These are phyloP conservation scores for Candida insectalens DNA, from an alignment of 805 yeast genomes.

Conservation along the genomic window DNA sequence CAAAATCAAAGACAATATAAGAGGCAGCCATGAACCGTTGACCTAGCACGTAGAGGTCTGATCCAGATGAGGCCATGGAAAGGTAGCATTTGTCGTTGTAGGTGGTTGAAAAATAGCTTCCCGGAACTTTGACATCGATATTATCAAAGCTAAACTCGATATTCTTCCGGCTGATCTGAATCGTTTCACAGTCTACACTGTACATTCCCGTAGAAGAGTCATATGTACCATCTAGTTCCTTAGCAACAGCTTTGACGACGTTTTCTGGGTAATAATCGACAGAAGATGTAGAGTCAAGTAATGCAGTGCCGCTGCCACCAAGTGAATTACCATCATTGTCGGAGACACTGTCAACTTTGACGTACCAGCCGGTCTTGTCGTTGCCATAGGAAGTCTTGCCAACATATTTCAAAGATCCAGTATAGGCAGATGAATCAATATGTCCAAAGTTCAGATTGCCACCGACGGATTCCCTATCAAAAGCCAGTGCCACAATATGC, in stretches of 20 bases:
- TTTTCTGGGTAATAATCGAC: conserved; percentile 36
- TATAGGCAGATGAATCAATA: conserved; percentile 20
- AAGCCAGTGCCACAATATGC: conserved; percentile 19
- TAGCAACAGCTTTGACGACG: conserved; percentile 10
- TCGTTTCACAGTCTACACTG: conserved; percentile 13
- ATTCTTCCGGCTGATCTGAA: conserved; percentile 6
- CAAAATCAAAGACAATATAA: conserved; percentile 57
- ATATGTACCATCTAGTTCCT: conserved; percentile 9
- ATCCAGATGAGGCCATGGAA: conserved; percentile 8
- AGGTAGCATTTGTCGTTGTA: conserved; percentile 13
- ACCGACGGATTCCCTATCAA: conserved; percentile 13
- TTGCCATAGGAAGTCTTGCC: conserved; percentile 6
- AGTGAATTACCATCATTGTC: conserved; percentile 7
- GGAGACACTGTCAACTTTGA: conserved; percentile 9
- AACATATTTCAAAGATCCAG: conserved; percentile 13
- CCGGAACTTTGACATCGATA: conserved; percentile 12
- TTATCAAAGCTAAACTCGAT: conserved; percentile 11
- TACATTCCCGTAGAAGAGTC: conserved; percentile 12
- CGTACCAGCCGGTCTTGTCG: conserved; percentile 9
- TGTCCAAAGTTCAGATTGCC: conserved; percentile 25
- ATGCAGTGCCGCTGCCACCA: conserved; percentile 19
- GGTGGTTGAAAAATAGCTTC: conserved; percentile 12
- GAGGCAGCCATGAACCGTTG: conserved; percentile 56
- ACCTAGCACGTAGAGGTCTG: conserved; percentile 38
- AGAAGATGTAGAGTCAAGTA: conserved; percentile 50